A percentile compares a stretch with the other conserved stretches of the same genome.
phyloP scores from a whole-genome alignment of 2,329 filamentous ascomycete species.

The Magnaporthiopsis poae region DNA sequence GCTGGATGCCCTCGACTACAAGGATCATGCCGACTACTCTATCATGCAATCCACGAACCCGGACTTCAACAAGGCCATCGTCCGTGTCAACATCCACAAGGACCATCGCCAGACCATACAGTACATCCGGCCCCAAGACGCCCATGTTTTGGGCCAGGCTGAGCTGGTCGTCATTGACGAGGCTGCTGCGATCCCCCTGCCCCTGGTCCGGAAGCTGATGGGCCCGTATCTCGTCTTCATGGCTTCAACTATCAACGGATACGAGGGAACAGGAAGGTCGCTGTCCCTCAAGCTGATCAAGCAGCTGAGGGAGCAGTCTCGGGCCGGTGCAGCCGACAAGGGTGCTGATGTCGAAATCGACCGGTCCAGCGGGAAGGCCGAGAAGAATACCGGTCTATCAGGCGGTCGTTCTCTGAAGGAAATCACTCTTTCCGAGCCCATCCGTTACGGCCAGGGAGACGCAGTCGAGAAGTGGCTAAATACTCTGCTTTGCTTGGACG shows the following conservation, averaged over 20 bases:
- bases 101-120: constrained; percentile 96
- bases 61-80: constrained; percentile 97
- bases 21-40: constrained; percentile 92
- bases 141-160: constrained; percentile 87
- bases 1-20: constrained; percentile 86
- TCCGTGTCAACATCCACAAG: constrained; percentile 88
- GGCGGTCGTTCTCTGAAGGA: constrained; percentile 76
- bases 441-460: constrained; percentile 85
- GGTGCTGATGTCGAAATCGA: constrained; percentile 58
- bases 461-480: constrained; percentile 95
- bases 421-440: constrained; percentile 86
- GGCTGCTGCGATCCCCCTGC: constrained; percentile 88
- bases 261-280: constrained; percentile 91
- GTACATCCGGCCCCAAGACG: constrained; percentile 93
- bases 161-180: constrained; percentile 95
- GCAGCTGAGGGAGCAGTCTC: constrained; percentile 86
- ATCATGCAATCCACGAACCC: constrained; percentile 98
- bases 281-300: constrained; percentile 94
- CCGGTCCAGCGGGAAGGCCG: constrained; percentile 63
- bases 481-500: constrained; percentile 83
- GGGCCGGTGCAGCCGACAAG: constrained; percentile 46
- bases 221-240: constrained; percentile 97
- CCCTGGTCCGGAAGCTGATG: constrained; percentile 85
- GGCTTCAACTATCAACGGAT: constrained; percentile 98
- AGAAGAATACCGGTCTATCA: constrained; percentile 51